Evolutionary conservation across 495 filamentous ascomycete genomes (phyloP).

Genomic region (Podospora pseudocomata): DNA sequence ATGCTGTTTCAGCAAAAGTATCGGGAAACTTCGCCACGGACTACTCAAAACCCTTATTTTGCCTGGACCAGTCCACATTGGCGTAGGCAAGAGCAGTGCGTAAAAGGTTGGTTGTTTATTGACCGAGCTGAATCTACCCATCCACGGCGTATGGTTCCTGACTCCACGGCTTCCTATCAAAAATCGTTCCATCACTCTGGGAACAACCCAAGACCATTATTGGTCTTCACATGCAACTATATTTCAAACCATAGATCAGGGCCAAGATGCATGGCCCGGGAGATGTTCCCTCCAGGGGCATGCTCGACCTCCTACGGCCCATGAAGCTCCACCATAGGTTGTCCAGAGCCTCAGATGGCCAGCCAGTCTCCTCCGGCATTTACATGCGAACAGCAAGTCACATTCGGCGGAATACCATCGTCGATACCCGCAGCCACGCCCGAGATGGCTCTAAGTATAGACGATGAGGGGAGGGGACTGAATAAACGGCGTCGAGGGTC

Average conservation of each 20-base stretch:
- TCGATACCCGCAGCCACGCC: slow-evolving; percentile 3
- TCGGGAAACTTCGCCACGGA: slow-evolving; percentile 9
- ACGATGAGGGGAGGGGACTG: not conserved
- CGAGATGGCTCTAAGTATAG: slow-evolving; percentile 5
- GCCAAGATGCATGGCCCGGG: slow-evolving; percentile 5
- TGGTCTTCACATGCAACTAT: slow-evolving; percentile 6
- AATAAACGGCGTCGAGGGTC: not conserved
- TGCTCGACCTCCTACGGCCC: not conserved
- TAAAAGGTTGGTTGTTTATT: not conserved
- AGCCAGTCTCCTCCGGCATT: not conserved
- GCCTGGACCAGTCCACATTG: not conserved
- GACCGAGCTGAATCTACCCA: slow-evolving; percentile 1
- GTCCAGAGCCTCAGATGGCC: not conserved
- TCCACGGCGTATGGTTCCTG: not conserved
- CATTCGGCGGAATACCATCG: not conserved
- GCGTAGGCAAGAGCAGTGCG: not conserved
- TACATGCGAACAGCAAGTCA: not conserved
- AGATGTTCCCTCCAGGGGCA: not conserved
- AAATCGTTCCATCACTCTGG: slow-evolving; percentile 8
- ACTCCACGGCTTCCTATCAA: slow-evolving; percentile 9
- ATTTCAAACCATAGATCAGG: slow-evolving; percentile 9
- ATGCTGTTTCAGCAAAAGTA: slow-evolving; percentile 20
- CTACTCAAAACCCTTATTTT: slow-evolving; percentile 11
- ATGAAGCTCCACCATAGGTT: not conserved
- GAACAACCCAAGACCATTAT: slow-evolving; percentile 8